Evolutionary conservation across 2,329 filamentous ascomycete species (phyloP).

Genomic region (Exserohilum rostratum): DNA sequence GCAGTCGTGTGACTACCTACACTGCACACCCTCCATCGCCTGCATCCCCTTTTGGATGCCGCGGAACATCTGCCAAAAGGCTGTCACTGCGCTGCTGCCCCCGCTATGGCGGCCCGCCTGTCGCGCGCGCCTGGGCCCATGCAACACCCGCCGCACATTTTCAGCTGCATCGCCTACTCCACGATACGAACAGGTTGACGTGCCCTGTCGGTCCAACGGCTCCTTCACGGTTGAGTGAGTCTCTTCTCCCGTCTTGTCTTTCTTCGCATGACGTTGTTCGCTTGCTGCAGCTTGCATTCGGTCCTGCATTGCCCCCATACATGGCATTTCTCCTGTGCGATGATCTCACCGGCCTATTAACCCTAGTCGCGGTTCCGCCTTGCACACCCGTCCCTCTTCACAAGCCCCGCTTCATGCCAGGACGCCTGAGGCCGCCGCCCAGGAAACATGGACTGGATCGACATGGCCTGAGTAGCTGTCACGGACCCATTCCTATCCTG

Average conservation of each 20-base stretch:
- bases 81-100: conserved; percentile 13
- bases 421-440: too few species aligned
- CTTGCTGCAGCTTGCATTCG: not conserved
- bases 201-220: conserved; percentile 53
- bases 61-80: conserved; percentile 13
- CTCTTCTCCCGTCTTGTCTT: conserved; percentile 3
- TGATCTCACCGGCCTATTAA: conserved; percentile 9
- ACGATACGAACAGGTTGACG: conserved; percentile 37
- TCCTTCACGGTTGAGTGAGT: conserved; percentile 51
- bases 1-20: too few species aligned
- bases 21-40: conserved; percentile 8
- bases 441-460: too few species aligned
- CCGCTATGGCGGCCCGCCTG: not conserved
- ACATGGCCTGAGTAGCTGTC: not conserved
- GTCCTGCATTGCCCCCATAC: not conserved
- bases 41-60: conserved; percentile 22
- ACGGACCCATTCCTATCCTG: not conserved
- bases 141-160: conserved; percentile 20
- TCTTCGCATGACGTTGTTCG: conserved; percentile 3
- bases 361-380: not conserved
- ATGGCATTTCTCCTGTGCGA: conserved; percentile 1
- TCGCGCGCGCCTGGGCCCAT: not conserved
- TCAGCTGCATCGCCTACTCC: conserved; percentile 30
- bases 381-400: too few species aligned
- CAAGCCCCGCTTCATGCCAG: too few species aligned